phyloP scores from a whole-genome alignment of 495 filamentous ascomycete genomes.

The Neurospora pannonica region DNA sequence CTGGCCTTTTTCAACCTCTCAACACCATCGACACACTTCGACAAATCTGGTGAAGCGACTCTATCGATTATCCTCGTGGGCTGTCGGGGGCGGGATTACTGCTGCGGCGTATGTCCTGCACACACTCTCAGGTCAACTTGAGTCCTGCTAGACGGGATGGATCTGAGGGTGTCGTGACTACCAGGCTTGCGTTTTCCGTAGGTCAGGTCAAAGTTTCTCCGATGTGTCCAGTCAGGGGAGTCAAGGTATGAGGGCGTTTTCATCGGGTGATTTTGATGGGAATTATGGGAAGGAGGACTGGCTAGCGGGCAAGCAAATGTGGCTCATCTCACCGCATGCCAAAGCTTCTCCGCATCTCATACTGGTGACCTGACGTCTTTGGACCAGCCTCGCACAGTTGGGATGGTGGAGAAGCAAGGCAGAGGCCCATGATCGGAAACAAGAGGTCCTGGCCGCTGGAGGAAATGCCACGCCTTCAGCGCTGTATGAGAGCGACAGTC shows the following conservation, averaged over 20 bases:
- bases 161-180: not conserved
- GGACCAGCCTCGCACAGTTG: not conserved
- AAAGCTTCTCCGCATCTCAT: not conserved
- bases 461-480: not conserved
- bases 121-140: conserved; percentile 1
- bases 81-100: conserved; percentile 12
- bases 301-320: not conserved
- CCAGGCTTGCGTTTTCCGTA: conserved; percentile 9
- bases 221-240: not conserved
- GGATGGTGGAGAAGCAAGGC: not conserved
- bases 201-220: conserved; percentile 27
- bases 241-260: not conserved
- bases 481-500: not conserved
- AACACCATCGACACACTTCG: not conserved
- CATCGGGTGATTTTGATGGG: not conserved
- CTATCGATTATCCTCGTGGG: not conserved
- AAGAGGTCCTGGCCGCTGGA: not conserved
- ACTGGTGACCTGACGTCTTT: not conserved
- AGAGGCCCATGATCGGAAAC: not conserved
- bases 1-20: not conserved
- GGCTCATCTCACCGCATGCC: not conserved
- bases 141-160: conserved; percentile 13
- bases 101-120: conserved; percentile 8
- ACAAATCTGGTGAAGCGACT: not conserved
- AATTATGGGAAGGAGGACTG: not conserved